A percentile compares a stretch with the other conserved stretches of the same genome.
phyloP scores from a whole-genome alignment of 2,329 filamentous ascomycete genomes.

The Alternaria consortialis region DNA sequence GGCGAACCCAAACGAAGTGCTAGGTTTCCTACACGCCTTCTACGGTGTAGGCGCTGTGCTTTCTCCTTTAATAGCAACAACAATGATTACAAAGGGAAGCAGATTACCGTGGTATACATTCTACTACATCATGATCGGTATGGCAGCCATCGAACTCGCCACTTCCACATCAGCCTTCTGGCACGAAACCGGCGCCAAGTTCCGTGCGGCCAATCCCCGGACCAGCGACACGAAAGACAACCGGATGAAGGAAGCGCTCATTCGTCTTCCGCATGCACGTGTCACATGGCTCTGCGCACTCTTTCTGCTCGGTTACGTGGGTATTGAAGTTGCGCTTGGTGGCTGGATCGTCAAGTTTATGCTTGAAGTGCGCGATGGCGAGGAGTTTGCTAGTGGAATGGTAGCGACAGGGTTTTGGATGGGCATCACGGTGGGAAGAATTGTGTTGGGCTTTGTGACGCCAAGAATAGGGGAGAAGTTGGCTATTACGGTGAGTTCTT shows the following conservation, averaged over 20 bases:
- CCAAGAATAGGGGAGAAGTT: constrained; percentile 75
- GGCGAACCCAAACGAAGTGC: constrained; percentile 75
- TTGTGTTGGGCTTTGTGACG: constrained; percentile 79
- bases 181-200: constrained; percentile 66
- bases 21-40: constrained; percentile 75
- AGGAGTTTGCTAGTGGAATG: constrained; percentile 76
- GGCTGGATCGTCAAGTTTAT: constrained; percentile 87
- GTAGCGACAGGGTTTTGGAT: constrained; percentile 85
- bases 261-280: constrained; percentile 55
- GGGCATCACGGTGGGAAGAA: constrained; percentile 77
- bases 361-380: constrained; percentile 76
- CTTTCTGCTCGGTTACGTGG: constrained; percentile 82
- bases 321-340: constrained; percentile 77
- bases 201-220: constrained; percentile 61
- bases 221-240: constrained; percentile 57
- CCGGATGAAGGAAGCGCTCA: constrained; percentile 62
- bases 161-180: constrained; percentile 68
- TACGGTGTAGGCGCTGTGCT: constrained; percentile 78
- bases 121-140: constrained; percentile 77
- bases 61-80: constrained; percentile 74
- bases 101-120: constrained; percentile 73
- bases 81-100: constrained; percentile 71
- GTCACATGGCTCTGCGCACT: constrained; percentile 77
- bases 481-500: constrained; percentile 53
- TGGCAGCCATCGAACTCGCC: constrained; percentile 65